These are phyloP conservation scores for Neocatenulostroma microsporum DNA, from an alignment of 2,329 filamentous ascomycete species.

Conservation along the genomic window DNA sequence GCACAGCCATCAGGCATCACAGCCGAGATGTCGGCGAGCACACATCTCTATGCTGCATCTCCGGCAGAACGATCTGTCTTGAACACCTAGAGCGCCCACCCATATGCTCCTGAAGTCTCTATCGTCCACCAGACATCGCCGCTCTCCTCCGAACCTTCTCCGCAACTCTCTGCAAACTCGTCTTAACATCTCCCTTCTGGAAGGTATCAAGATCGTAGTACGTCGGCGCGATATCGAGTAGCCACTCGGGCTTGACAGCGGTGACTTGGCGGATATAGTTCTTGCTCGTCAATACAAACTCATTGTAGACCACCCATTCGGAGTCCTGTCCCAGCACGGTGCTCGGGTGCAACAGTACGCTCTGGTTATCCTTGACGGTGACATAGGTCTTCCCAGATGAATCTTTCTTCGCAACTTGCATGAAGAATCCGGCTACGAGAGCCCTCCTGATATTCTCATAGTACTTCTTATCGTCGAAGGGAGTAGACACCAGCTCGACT, in stretches of 20 bases:
- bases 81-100: too few relatives aligned
- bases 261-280: constrained; percentile 96
- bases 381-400: constrained; percentile 80
- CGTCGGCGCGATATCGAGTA: constrained; percentile 83
- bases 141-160: constrained; percentile 46
- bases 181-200: constrained; percentile 76
- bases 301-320: constrained; percentile 97
- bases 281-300: constrained; percentile 96
- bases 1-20: too few relatives aligned
- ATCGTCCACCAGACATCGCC: neutral
- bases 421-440: constrained; percentile 93
- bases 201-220: constrained; percentile 87
- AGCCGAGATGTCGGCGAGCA: too few relatives aligned
- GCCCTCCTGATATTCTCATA: constrained; percentile 95
- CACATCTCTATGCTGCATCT: too few relatives aligned
- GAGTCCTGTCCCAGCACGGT: constrained; percentile 81
- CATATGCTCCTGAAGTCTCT: too few relatives aligned
- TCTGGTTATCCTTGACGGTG: constrained; percentile 95
- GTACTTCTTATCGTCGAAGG: constrained; percentile 93
- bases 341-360: constrained; percentile 84
- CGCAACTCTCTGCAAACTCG: constrained; percentile 47
- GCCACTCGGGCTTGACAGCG: constrained; percentile 85
- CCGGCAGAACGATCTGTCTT: too few relatives aligned
- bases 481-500: constrained; percentile 77
- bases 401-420: constrained; percentile 97